These are phyloP conservation scores for Aspergillus luchuensis DNA, from an alignment of 2,329 filamentous ascomycete genomes.

Conservation along the genomic window DNA sequence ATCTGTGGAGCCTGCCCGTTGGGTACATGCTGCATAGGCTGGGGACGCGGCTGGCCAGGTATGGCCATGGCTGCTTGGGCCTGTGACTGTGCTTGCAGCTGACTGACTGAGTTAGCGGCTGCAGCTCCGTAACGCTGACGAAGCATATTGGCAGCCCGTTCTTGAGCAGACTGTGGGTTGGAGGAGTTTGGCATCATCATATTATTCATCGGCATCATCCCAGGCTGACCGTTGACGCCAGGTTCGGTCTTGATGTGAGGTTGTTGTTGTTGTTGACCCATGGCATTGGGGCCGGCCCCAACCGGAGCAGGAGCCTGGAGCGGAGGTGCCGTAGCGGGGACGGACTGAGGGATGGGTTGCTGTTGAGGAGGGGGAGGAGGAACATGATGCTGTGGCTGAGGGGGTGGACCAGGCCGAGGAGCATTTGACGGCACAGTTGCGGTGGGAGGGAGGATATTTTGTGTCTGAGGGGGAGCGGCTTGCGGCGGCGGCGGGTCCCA, in stretches of 20 bases:
- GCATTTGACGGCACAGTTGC: slow-evolving; percentile 49
- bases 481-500: slow-evolving; percentile 85
- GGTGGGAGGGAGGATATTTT: slow-evolving; percentile 42
- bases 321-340: slow-evolving; percentile 30
- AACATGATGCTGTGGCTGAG: slow-evolving; percentile 38
- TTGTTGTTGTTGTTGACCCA: slow-evolving; percentile 36
- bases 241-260: slow-evolving; percentile 58
- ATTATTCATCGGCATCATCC: slow-evolving; percentile 39
- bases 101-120: slow-evolving; percentile 46
- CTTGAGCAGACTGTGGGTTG: slow-evolving; percentile 54
- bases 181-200: slow-evolving; percentile 35
- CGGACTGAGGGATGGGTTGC: slow-evolving; percentile 39
- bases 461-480: slow-evolving; percentile 50
- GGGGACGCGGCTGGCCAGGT: slow-evolving; percentile 38
- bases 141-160: slow-evolving; percentile 56
- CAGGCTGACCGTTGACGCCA: slow-evolving; percentile 41
- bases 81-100: slow-evolving; percentile 43
- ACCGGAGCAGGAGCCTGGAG: slow-evolving; percentile 25
- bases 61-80: slow-evolving; percentile 37
- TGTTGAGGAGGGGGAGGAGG: slow-evolving; percentile 41
- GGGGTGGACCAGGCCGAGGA: slow-evolving; percentile 37
- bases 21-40: slow-evolving; percentile 35
- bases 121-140: slow-evolving; percentile 50
- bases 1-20: slow-evolving; percentile 47
- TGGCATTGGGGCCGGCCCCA: slow-evolving; percentile 25